A percentile compares a stretch with the other conserved stretches of the same genome.
Evolutionary conservation across 768 basidiomycete genomes (phyloP).

Genomic region (Hypholoma fasciculare): DNA sequence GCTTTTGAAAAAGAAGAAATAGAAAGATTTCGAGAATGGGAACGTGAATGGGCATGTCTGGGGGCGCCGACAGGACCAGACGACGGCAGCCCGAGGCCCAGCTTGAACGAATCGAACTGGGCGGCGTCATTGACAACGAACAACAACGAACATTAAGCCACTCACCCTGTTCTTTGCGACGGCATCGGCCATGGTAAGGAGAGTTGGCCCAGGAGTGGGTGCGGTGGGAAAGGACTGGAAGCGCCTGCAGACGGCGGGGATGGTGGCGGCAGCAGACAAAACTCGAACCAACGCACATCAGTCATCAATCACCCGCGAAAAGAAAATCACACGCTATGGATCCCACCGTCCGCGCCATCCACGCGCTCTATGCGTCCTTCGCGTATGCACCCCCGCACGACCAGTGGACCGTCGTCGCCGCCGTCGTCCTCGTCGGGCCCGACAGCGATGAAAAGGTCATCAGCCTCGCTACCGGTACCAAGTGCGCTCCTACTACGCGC

Average conservation of each 20-base stretch:
- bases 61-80: slow-evolving; percentile 31
- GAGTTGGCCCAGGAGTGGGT: slow-evolving; percentile 33
- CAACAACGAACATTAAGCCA: slow-evolving; percentile 1
- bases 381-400: slow-evolving; percentile 50
- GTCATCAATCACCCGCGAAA: slow-evolving; percentile 11
- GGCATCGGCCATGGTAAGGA: slow-evolving; percentile 36
- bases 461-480: slow-evolving; percentile 80
- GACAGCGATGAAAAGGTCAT: slow-evolving; percentile 47
- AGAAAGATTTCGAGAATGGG: slow-evolving; percentile 72
- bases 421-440: slow-evolving; percentile 41
- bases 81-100: slow-evolving; percentile 52
- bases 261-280: slow-evolving; percentile 18
- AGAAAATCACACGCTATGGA: slow-evolving; percentile 2
- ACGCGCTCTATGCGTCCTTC: slow-evolving; percentile 43
- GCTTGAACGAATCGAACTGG: slow-evolving; percentile 74
- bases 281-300: slow-evolving; percentile 23
- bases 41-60: slow-evolving; percentile 58
- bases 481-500: slow-evolving; percentile 69
- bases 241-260: slow-evolving; percentile 25
- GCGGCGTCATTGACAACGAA: not conserved
- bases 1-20: slow-evolving; percentile 46
- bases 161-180: slow-evolving; percentile 44
- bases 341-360: slow-evolving; percentile 26
- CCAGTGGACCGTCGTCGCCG: slow-evolving; percentile 68
- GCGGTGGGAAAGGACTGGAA: slow-evolving; percentile 39